Evolutionary conservation across 2,329 filamentous ascomycete genomes (phyloP).

Genomic region (Aspergillus spinulosporus): DNA sequence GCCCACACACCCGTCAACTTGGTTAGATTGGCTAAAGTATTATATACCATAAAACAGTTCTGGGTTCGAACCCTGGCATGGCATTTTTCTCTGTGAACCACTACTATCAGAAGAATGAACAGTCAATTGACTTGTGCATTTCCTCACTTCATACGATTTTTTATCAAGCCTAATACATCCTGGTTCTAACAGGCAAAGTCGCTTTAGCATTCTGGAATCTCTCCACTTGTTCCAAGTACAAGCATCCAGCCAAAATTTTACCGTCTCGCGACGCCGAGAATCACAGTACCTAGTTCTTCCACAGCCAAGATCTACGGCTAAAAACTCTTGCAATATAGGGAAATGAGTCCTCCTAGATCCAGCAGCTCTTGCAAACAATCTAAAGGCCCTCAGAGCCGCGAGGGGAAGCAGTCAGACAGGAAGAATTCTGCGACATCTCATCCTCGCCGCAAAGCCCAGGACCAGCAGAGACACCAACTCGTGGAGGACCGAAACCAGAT

Average conservation of each 20-base stretch:
- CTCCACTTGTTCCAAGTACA: too few relatives aligned
- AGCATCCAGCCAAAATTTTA: too few relatives aligned
- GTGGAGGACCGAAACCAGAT: constrained; percentile 11
- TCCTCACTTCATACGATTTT: too few relatives aligned
- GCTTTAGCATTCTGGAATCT: too few relatives aligned
- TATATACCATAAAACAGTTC: background rate
- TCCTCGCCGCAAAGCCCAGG: constrained; percentile 8
- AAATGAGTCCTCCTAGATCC: constrained; percentile 16
- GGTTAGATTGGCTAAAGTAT: background rate
- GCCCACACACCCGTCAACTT: constrained; percentile 16
- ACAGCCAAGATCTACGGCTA: background rate
- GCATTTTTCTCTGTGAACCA: background rate
- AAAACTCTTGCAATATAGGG: background rate
- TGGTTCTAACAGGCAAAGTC: too few relatives aligned
- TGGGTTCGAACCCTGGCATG: constrained; percentile 4
- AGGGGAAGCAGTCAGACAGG: constrained; percentile 15
- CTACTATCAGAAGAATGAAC: background rate
- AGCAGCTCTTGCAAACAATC: constrained; percentile 5
- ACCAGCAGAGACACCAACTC: constrained; percentile 5
- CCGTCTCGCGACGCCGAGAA: too few relatives aligned
- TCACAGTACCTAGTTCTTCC: background rate
- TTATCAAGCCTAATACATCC: too few relatives aligned
- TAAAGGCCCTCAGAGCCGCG: constrained; percentile 3
- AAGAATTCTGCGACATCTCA: constrained; percentile 2
- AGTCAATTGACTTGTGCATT: background rate